Percentiles rank a stretch among this genome's conserved stretches.
Evolutionary conservation across 768 basidiomycete genomes (phyloP).

Genomic region (Hypholoma fasciculare): DNA sequence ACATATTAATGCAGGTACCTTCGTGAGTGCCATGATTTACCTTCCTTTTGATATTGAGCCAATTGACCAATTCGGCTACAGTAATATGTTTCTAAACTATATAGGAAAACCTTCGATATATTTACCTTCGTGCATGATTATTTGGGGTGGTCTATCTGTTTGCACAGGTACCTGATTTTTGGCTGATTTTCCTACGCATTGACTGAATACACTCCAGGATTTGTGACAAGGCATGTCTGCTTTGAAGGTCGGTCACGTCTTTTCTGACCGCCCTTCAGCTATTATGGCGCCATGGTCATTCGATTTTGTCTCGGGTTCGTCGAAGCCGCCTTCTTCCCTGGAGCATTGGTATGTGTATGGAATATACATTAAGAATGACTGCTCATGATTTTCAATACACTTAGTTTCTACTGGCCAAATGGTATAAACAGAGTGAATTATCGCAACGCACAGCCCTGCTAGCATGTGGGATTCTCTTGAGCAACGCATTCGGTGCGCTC

Average conservation of each 20-base stretch:
- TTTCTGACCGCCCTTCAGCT: slow-evolving; percentile 37
- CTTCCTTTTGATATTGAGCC: not conserved
- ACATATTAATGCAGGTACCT: slow-evolving; percentile 80
- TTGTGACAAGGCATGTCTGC: slow-evolving; percentile 37
- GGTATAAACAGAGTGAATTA: slow-evolving; percentile 80
- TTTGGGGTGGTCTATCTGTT: slow-evolving; percentile 69
- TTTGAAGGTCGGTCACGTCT: not conserved
- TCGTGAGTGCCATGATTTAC: slow-evolving; percentile 45
- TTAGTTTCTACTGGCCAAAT: slow-evolving; percentile 64
- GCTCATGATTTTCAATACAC: not conserved
- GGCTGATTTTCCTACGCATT: not conserved
- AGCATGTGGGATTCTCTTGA: slow-evolving; percentile 75
- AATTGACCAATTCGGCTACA: slow-evolving; percentile 21
- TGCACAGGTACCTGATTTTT: slow-evolving; percentile 42
- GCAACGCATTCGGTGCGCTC: slow-evolving; percentile 84
- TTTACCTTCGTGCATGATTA: slow-evolving; percentile 64
- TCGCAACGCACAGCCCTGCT: slow-evolving; percentile 73
- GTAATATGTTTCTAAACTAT: slow-evolving; percentile 75
- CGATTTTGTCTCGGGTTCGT: slow-evolving; percentile 80
- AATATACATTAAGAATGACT: not conserved
- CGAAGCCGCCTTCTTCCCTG: slow-evolving; percentile 76
- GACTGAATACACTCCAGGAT: slow-evolving; percentile 23
- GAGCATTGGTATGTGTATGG: slow-evolving; percentile 36
- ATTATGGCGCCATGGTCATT: slow-evolving; percentile 64
- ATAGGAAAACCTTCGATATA: slow-evolving; percentile 71